phyloP scores from a whole-genome alignment of 768 basidiomycete genomes.

The Boletus bicolor region DNA sequence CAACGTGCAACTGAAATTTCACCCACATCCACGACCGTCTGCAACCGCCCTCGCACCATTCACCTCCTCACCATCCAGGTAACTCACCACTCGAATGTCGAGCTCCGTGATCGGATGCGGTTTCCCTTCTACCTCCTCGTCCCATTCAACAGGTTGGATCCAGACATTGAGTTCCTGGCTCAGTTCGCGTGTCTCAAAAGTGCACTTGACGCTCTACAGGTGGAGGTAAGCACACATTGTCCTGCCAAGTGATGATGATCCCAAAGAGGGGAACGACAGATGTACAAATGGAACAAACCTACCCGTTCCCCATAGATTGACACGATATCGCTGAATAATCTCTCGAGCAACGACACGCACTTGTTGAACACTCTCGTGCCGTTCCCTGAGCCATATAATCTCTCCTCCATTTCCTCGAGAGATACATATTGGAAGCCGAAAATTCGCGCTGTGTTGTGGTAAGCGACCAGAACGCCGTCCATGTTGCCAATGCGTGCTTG shows the following conservation, averaged over 20 bases:
- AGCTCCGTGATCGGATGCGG: constrained; percentile 55
- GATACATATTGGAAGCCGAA: constrained; percentile 96
- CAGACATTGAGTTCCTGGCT: constrained; percentile 53
- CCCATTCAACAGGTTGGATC: constrained; percentile 59
- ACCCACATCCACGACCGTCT: constrained; percentile 20
- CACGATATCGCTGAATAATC: constrained; percentile 54
- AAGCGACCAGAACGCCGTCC: constrained; percentile 90
- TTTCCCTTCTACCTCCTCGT: constrained; percentile 32
- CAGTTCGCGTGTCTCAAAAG: constrained; percentile 54
- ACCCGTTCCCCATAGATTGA: constrained; percentile 66
- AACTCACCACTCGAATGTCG: constrained; percentile 46
- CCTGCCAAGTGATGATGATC: too few species aligned
- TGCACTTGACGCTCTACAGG: constrained; percentile 52
- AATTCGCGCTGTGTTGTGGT: constrained; percentile 81
- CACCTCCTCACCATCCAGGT: constrained; percentile 37
- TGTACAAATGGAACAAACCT: constrained; percentile 15
- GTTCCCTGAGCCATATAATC: constrained; percentile 56
- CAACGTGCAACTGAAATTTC: background rate
- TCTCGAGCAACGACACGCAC: constrained; percentile 69
- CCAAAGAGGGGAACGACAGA: background rate
- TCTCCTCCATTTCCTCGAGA: constrained; percentile 81
- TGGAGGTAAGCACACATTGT: background rate
- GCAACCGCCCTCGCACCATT: constrained; percentile 38
- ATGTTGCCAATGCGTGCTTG: constrained; percentile 96
- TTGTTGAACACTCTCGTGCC: constrained; percentile 76